Evolutionary conservation across 2,329 filamentous ascomycete species (phyloP), one percentile per base, ranked within the genome.

Genomic region (Aspergillus aculeatus): DNA sequence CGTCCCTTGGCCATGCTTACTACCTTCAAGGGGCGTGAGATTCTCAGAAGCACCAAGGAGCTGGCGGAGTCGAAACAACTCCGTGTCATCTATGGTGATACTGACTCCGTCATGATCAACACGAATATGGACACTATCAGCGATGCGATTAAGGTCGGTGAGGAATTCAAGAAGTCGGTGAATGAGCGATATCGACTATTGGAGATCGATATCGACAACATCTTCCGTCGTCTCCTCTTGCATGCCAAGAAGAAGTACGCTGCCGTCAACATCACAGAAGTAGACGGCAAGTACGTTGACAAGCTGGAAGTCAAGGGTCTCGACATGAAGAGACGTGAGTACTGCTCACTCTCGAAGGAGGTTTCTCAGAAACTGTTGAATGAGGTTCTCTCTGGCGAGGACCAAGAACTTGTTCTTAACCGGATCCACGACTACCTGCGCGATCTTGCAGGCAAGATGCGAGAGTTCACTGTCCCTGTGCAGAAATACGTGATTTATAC

Each of bases 161-260:
- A 92, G 49, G 92, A 98, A 64, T 98, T 99, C 83, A 98, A 97
- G 79, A 89, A 87, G 69, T 86, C 91, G 24, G 95, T 99, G 78
- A 99, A 99, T 72, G 91, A 96, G 68, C 88, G 89, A 63, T 99
- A 99, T 77, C 90, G 84, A 70, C 84, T 97, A 54, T 83, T 99
- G 14, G 96, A 99, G 75, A 99, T 99, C 65, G 95, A 99, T 71
- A 96, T 99, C 66, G 95, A 99, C 77, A 97, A 98, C 70, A 85
- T 98, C 62, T 99, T 99, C 83, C 87, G 94, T 50, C 89, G 95
- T 32, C 90, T 99, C 58, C 80, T 99, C 44, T 83, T 99, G 14
- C 95, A 98, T 72, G 94, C 95, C 31, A 99, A 99, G 84, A 99
- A 99, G 83, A 99, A 99, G 82, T 99, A 99, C 76, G 95, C 95